phyloP scores from a whole-genome alignment of 2,329 filamentous ascomycete genomes.

The Hortaea werneckii region DNA sequence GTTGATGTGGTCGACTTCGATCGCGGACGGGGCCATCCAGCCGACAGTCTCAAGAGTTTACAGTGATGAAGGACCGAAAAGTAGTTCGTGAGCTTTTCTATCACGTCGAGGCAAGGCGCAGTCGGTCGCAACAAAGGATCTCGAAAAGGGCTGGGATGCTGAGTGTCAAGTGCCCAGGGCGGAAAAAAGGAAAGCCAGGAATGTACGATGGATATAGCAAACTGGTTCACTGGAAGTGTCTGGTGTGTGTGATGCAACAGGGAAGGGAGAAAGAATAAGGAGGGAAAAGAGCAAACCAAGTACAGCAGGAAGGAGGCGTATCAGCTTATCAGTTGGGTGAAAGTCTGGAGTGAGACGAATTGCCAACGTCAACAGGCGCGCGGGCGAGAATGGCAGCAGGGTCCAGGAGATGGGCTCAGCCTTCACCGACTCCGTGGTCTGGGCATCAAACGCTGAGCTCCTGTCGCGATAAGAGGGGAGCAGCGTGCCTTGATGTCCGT shows the following conservation, averaged over 20 bases:
- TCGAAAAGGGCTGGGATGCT: no score
- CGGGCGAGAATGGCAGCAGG: no score
- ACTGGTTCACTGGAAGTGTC: background rate
- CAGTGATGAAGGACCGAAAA: background rate
- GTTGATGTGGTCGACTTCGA: slow-evolving; percentile 21
- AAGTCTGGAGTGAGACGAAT: background rate
- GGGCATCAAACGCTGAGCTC: no score
- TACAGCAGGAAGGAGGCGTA: background rate
- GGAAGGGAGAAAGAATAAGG: background rate
- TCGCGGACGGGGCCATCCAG: slow-evolving; percentile 21
- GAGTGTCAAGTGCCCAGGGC: no score
- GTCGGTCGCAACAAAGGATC: background rate
- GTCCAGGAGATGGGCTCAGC: no score
- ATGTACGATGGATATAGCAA: background rate
- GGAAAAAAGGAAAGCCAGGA: no score
- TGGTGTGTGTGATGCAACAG: background rate
- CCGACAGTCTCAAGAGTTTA: background rate
- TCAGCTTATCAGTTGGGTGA: background rate
- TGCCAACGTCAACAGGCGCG: no score
- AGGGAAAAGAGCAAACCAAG: background rate
- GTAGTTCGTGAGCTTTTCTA: background rate
- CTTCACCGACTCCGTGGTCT: no score
- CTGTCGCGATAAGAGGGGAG: no score
- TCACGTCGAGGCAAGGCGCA: background rate
- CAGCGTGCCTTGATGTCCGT: no score